Evolutionary conservation across 1,284 basidiomycete species (phyloP).

Genomic region (Malassezia sympodialis): DNA sequence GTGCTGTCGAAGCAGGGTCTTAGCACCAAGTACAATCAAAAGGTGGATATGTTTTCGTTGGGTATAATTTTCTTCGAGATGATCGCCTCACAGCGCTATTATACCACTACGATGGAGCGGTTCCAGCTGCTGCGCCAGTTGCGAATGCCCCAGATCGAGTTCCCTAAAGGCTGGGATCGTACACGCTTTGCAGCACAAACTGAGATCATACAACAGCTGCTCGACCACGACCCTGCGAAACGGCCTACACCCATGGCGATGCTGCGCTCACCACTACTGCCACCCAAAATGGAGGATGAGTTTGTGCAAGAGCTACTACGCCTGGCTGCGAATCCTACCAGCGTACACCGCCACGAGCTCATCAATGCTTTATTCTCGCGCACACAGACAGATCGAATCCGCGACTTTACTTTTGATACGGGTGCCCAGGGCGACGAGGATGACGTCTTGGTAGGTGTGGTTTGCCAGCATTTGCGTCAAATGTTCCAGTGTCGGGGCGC

Average conservation of each 20-base stretch:
- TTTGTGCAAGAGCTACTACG: conserved; percentile 69
- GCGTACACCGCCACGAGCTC: conserved; percentile 34
- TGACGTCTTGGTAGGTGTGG: conserved; percentile 63
- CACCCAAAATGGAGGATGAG: conserved; percentile 67
- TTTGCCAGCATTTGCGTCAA: conserved; percentile 63
- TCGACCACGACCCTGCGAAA: conserved; percentile 71
- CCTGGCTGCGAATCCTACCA: conserved; percentile 58
- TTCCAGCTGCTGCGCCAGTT: conserved; percentile 70
- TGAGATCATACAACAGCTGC: conserved; percentile 66
- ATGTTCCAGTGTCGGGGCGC: conserved; percentile 83
- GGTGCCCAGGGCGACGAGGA: conserved; percentile 62
- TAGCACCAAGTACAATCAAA: conserved; percentile 60
- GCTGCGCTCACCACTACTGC: conserved; percentile 67
- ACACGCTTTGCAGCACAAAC: conserved; percentile 53
- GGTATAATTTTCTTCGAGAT: conserved; percentile 95
- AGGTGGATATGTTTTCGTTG: conserved; percentile 90
- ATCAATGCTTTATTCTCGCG: conserved; percentile 29
- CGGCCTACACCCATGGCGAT: conserved; percentile 76
- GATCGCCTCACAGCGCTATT: conserved; percentile 60
- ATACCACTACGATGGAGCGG: conserved; percentile 77
- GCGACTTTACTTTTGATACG: conserved; percentile 69
- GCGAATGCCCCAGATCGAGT: conserved; percentile 61
- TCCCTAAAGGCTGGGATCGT: conserved; percentile 63
- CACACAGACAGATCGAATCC: conserved; percentile 57
- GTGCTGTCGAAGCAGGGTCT: conserved; percentile 48